phyloP scores from a whole-genome alignment of 176 grass and related monocot genomes.

The Rhynchospora pubera region DNA sequence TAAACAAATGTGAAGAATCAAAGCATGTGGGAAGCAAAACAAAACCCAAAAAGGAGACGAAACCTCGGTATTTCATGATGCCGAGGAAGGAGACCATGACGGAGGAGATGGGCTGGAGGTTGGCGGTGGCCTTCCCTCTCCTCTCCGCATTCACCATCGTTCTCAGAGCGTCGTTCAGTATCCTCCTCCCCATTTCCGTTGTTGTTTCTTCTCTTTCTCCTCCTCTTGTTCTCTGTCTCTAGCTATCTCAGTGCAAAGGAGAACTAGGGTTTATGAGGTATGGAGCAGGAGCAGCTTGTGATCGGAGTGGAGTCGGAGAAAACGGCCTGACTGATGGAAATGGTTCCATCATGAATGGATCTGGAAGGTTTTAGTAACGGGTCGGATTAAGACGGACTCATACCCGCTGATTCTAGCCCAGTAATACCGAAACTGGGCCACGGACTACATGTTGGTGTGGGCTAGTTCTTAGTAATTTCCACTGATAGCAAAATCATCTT shows the following conservation, averaged over 20 bases:
- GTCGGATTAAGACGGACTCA: too few relatives aligned
- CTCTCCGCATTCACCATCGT: slow-evolving; percentile 82
- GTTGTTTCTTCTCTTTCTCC: neutral
- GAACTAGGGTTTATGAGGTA: neutral
- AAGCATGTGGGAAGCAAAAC: too few relatives aligned
- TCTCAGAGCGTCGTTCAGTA: slow-evolving; percentile 80
- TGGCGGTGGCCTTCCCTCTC: slow-evolving; percentile 48
- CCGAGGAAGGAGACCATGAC: slow-evolving; percentile 88
- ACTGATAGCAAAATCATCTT: too few relatives aligned
- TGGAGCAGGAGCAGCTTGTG: neutral
- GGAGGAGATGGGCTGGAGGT: slow-evolving; percentile 76
- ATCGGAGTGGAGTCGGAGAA: neutral
- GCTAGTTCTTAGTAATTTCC: too few relatives aligned
- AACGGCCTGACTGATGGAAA: neutral
- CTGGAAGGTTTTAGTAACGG: too few relatives aligned
- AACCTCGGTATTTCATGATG: slow-evolving; percentile 96
- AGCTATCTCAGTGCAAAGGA: neutral
- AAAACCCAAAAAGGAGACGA: neutral
- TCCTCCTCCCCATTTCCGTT: slow-evolving; percentile 63
- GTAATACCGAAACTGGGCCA: too few relatives aligned
- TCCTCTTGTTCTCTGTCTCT: neutral
- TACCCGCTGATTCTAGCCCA: too few relatives aligned
- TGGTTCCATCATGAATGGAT: too few relatives aligned
- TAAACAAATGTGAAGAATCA: neutral
- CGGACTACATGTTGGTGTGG: too few relatives aligned